These are phyloP conservation scores for Castanea crenata DNA, from an alignment of 306 rosid species.

Conservation along the genomic window DNA sequence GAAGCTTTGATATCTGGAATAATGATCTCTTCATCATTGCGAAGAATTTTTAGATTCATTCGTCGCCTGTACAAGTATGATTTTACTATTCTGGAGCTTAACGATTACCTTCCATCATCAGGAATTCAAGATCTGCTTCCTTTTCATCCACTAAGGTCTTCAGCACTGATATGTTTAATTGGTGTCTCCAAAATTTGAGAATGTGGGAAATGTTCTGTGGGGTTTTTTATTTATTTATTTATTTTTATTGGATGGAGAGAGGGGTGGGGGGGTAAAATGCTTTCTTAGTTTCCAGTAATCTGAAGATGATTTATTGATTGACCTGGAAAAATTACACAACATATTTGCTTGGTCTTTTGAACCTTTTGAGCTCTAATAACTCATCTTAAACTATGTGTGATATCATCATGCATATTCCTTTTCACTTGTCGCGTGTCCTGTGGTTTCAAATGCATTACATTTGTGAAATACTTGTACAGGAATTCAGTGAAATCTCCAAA, in stretches of 20 bases:
- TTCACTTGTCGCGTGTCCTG: conserved; percentile 4
- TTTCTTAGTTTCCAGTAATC: background rate
- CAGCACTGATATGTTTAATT: background rate
- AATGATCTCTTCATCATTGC: conserved; percentile 37
- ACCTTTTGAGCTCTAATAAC: background rate
- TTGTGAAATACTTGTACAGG: conserved; percentile 48
- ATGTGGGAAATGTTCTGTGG: background rate
- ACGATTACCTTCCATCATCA: conserved; percentile 5
- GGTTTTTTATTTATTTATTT: background rate
- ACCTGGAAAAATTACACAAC: background rate
- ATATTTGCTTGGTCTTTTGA: background rate
- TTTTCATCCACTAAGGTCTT: conserved; percentile 1
- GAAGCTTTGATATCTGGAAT: conserved; percentile 56
- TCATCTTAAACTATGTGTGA: conserved; percentile 1
- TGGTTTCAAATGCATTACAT: conserved; percentile 2
- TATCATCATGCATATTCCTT: conserved; percentile 6
- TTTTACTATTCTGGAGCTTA: conserved; percentile 15
- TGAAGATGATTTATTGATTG: background rate
- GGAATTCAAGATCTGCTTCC: conserved; percentile 18
- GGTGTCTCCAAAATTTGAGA: background rate
- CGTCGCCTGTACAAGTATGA: conserved; percentile 59
- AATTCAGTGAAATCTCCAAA: conserved; percentile 51
- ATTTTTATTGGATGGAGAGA: too few relatives aligned
- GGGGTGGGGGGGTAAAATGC: too few relatives aligned
- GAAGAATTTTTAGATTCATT: conserved; percentile 49